phyloP scores from a whole-genome alignment of 1,284 basidiomycete genomes.

The Rhodotorula sp. region DNA sequence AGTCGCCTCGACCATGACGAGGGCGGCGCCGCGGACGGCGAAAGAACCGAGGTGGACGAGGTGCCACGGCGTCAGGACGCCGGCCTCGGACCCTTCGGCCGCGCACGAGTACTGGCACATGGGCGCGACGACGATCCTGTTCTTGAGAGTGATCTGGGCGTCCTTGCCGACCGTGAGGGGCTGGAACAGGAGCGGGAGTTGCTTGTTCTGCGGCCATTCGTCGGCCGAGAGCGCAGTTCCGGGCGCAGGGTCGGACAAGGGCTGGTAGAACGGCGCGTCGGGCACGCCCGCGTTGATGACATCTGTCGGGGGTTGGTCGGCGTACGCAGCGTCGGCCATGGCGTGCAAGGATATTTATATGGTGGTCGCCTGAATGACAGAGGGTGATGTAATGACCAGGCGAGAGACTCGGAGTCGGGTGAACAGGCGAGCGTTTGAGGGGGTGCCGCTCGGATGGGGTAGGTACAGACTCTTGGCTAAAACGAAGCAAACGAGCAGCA shows the following conservation, averaged over 20 bases:
- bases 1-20: slow-evolving; percentile 51
- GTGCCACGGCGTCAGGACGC: slow-evolving; percentile 70
- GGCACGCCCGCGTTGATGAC: slow-evolving; percentile 12
- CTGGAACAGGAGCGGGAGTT: slow-evolving; percentile 64
- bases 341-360: not conserved
- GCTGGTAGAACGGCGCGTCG: slow-evolving; percentile 22
- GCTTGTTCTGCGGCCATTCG: slow-evolving; percentile 49
- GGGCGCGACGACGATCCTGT: slow-evolving; percentile 56
- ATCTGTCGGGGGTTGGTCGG: slow-evolving; percentile 5
- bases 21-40: slow-evolving; percentile 43
- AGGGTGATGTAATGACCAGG: not conserved
- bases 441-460: too few species aligned
- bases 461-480: too few species aligned
- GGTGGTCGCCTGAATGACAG: not conserved
- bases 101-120: slow-evolving; percentile 60
- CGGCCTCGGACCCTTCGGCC: slow-evolving; percentile 55
- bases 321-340: slow-evolving; percentile 12
- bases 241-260: slow-evolving; percentile 10
- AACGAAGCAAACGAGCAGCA: too few species aligned
- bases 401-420: too few species aligned
- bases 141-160: slow-evolving; percentile 60
- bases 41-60: slow-evolving; percentile 66
- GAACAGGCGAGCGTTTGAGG: too few species aligned
- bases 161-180: slow-evolving; percentile 64
- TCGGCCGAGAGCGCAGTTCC: slow-evolving; percentile 23